These are phyloP conservation scores for Blepharisma japonicum DNA, from an alignment of 73 alveolate species.

Conservation along the genomic window DNA sequence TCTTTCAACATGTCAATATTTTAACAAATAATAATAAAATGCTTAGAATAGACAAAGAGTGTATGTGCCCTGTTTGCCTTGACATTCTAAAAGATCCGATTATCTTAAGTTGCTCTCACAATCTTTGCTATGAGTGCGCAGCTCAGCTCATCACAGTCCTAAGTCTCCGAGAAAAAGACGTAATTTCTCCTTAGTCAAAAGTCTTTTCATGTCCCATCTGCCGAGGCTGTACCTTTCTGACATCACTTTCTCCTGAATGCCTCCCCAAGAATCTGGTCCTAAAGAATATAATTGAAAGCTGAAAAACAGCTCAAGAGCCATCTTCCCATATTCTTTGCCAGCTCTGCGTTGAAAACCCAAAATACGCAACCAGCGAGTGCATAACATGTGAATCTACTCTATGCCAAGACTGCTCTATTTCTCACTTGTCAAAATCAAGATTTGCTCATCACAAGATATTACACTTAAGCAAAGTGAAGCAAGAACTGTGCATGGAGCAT, in stretches of 20 bases:
- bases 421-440: conserved; percentile 1
- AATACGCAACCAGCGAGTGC: background rate
- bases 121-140: conserved; percentile 30
- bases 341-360: background rate
- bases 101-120: conserved; percentile 3
- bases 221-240: background rate
- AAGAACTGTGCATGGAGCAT: background rate
- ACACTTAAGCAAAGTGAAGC: background rate
- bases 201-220: background rate
- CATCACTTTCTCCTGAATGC: background rate
- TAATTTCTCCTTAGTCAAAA: background rate
- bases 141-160: background rate
- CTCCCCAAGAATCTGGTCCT: background rate
- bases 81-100: conserved; percentile 12
- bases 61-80: conserved; percentile 22
- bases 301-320: background rate
- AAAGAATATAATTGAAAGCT: background rate
- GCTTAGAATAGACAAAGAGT: background rate
- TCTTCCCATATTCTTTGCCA: background rate
- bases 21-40: too few species aligned
- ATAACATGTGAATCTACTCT: conserved; percentile 1
- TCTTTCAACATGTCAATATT: too few species aligned
- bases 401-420: background rate
- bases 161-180: background rate
- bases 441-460: conserved; percentile 11